These are phyloP conservation scores for Debaryomyces castellii DNA, from an alignment of 805 yeast genomes.

Conservation along the genomic window DNA sequence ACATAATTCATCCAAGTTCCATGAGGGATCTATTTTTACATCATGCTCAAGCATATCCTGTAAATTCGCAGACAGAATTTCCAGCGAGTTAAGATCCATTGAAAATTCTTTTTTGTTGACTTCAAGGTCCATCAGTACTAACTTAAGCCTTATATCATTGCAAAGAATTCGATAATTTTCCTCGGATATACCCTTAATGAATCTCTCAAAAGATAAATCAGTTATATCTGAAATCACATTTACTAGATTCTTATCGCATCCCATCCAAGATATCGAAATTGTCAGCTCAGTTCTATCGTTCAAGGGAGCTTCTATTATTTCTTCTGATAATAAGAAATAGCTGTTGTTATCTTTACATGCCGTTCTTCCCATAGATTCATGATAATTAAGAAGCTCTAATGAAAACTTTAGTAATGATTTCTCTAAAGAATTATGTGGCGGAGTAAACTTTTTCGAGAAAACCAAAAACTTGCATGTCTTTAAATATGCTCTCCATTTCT, in stretches of 20 bases:
- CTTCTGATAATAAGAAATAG: slow-evolving; percentile 18
- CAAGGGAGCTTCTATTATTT: slow-evolving; percentile 5
- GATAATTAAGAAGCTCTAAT: slow-evolving; percentile 24
- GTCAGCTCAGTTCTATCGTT: not conserved
- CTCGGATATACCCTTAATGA: slow-evolving; percentile 11
- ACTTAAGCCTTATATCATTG: slow-evolving; percentile 12
- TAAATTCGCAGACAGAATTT: slow-evolving; percentile 11
- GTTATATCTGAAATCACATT: slow-evolving; percentile 29
- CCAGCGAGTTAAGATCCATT: not conserved
- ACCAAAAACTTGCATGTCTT: slow-evolving; percentile 17
- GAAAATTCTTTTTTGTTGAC: slow-evolving; percentile 6
- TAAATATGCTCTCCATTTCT: slow-evolving; percentile 21
- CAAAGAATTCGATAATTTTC: slow-evolving; percentile 12
- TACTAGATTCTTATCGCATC: slow-evolving; percentile 25
- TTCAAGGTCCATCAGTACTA: slow-evolving; percentile 11
- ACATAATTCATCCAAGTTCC: slow-evolving; percentile 19
- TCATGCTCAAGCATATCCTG: slow-evolving; percentile 5
- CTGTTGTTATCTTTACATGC: slow-evolving; percentile 26
- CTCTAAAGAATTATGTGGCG: slow-evolving; percentile 20
- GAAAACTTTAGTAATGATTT: slow-evolving; percentile 18
- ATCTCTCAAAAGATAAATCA: slow-evolving; percentile 29
- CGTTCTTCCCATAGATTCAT: slow-evolving; percentile 27
- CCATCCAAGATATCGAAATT: slow-evolving; percentile 28
- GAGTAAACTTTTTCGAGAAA: slow-evolving; percentile 12
- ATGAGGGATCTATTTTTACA: not conserved